Percentiles rank a stretch among this genome's conserved stretches.
Conservation (phyloP, 2,329 filamentous ascomycete genomes). For the Sclerotinia sclerotiorum region DNA sequence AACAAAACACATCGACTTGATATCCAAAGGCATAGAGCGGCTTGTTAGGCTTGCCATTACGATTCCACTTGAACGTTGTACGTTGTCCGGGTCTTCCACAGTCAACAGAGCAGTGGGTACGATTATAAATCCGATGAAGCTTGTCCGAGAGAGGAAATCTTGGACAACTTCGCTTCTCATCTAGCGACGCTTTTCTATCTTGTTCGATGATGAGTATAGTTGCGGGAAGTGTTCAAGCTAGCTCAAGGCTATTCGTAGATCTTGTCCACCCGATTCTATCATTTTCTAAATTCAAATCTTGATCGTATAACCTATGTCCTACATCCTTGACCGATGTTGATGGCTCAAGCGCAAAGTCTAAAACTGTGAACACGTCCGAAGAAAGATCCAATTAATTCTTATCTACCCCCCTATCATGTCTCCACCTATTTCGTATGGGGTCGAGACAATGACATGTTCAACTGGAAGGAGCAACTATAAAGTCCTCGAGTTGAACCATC, state of each 20-base stretch:
- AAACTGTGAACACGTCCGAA: neutral
- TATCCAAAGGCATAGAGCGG: neutral
- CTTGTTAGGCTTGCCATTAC: neutral
- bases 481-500: neutral
- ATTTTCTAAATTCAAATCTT: neutral
- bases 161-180: neutral
- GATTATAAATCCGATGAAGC: neutral
- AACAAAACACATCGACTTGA: no score
- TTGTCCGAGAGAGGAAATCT: neutral
- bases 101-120: no score
- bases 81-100: no score
- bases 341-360: neutral
- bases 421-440: conserved; percentile 1
- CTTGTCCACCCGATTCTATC: neutral
- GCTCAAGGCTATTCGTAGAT: neutral
- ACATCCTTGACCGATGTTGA: neutral
- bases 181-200: neutral
- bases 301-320: neutral
- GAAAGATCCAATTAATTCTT: neutral
- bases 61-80: neutral
- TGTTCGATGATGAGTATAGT: neutral
- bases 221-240: neutral
- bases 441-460: conserved; percentile 3
- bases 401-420: neutral
- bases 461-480: neutral